phyloP scores from a whole-genome alignment of 2,329 filamentous ascomycete species.

The Aspergillus quadrilineatus region DNA sequence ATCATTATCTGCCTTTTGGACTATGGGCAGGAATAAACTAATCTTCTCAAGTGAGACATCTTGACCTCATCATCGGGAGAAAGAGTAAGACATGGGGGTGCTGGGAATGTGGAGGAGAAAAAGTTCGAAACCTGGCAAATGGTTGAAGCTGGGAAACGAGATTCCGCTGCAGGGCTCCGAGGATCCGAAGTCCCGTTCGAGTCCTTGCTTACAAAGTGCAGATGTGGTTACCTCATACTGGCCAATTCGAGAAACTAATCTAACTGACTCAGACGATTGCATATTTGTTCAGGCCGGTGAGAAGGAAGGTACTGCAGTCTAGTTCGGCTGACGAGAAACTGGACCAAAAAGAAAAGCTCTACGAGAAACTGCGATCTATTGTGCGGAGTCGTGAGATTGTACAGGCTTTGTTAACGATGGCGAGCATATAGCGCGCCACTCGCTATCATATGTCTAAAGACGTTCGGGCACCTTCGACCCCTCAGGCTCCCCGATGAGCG shows the following conservation, averaged over 20 bases:
- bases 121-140: conserved; percentile 22
- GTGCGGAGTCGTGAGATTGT: conserved; percentile 2
- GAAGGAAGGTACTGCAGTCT: background rate
- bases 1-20: background rate
- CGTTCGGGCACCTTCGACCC: conserved; percentile 33
- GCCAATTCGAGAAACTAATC: too few species aligned
- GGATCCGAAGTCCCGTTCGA: too few species aligned
- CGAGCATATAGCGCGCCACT: background rate
- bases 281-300: too few species aligned
- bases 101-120: background rate
- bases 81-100: background rate
- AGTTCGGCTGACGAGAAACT: background rate
- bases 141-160: conserved; percentile 8
- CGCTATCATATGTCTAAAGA: conserved; percentile 21
- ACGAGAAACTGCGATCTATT: background rate
- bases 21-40: background rate
- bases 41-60: conserved; percentile 1
- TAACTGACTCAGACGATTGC: too few species aligned
- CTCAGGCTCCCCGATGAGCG: conserved; percentile 72
- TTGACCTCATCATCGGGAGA: background rate
- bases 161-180: background rate
- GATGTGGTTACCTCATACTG: too few species aligned
- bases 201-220: too few species aligned
- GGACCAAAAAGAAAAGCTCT: background rate
- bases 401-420: background rate